These are phyloP conservation scores for Durio zibethinus DNA, from an alignment of 345 rosid species.

Conservation along the genomic window DNA sequence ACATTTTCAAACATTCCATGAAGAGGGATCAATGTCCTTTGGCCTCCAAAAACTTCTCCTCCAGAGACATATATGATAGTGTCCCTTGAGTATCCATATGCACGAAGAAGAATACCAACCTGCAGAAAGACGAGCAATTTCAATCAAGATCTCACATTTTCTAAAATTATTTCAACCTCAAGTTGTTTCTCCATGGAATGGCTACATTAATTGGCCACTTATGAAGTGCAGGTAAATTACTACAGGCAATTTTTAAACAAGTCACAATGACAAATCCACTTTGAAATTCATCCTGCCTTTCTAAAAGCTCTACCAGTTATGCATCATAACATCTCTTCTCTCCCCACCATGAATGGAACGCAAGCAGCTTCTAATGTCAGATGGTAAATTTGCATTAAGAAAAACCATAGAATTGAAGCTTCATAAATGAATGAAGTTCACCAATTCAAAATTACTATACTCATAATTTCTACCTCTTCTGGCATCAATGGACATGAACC, in stretches of 20 bases:
- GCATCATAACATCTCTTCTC: not conserved
- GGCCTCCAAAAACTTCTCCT: conserved; percentile 97
- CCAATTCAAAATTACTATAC: not conserved
- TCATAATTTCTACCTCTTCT: conserved; percentile 66
- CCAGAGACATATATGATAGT: conserved; percentile 83
- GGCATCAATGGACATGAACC: conserved; percentile 93
- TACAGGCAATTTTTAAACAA: not conserved
- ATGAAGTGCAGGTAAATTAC: not conserved
- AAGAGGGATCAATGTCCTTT: conserved; percentile 78
- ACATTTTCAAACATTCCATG: conserved; percentile 92
- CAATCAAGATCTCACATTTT: not conserved
- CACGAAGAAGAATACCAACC: conserved; percentile 96
- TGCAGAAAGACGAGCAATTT: conserved; percentile 26
- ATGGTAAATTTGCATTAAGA: not conserved
- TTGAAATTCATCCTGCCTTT: not conserved
- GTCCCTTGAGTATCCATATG: conserved; percentile 89
- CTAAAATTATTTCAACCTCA: not conserved
- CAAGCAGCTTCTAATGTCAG: not conserved
- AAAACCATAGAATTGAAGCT: not conserved
- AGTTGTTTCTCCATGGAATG: not conserved
- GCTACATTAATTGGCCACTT: conserved; percentile 4
- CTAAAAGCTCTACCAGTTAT: not conserved
- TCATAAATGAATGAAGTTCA: not conserved
- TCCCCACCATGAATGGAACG: not conserved
- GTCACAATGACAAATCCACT: not conserved